Base-by-base conservation (phyloP, 2,329 filamentous ascomycete species). In the Aspergillus aculeatinus region DNA sequence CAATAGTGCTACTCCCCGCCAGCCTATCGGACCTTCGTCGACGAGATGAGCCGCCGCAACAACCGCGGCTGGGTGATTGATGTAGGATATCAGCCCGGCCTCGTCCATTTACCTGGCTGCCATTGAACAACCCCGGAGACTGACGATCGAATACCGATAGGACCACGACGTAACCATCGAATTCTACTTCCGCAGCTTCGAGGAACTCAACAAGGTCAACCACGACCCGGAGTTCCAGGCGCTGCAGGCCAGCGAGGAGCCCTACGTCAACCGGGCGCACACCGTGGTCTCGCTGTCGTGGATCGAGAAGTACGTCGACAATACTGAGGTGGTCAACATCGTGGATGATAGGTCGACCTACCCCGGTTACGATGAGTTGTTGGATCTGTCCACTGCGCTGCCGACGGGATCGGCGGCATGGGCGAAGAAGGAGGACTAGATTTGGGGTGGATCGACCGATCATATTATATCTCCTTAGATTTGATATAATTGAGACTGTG, bases 261-360 rank as follows among this genome's bases (percentile, higher is more conserved):
- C 63, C 1, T 65, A 56, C 48, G 57, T 67, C 25, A 63, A 60
- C 31, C 27, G 57, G 5, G 44, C 58, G 10, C 53, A 60, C 44
- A 57, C 60, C 1, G 63, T 61, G 2, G 57, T 52, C 11, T 61
- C 55, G 48, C 35, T 67, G 6, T 63, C 61, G n/a, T 67, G 63
- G 65, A 58, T 68, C n/a, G 65, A 68, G 60, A 62, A 55, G 16
- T 67, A 67, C 47, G 60, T 67, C 7, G 55, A 60, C 12, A 60
- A 58, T 53, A 63, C 61, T 4, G 58, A 66, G 52, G 63, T 68
- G 5, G 62, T 67, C 39, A 66, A 68, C 49, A 49, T 68, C 25
- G 25, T 27, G 25, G 25, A 27, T 7, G 25, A 27, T 7, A 27
- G 7, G 25, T 27, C 25, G 25, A 27, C 25, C 25, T 27, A 27